Percentiles rank a stretch among this genome's conserved stretches.
Evolutionary conservation across 2,329 filamentous ascomycete genomes (phyloP).

Genomic region (Reticulascus tulasneorum): DNA sequence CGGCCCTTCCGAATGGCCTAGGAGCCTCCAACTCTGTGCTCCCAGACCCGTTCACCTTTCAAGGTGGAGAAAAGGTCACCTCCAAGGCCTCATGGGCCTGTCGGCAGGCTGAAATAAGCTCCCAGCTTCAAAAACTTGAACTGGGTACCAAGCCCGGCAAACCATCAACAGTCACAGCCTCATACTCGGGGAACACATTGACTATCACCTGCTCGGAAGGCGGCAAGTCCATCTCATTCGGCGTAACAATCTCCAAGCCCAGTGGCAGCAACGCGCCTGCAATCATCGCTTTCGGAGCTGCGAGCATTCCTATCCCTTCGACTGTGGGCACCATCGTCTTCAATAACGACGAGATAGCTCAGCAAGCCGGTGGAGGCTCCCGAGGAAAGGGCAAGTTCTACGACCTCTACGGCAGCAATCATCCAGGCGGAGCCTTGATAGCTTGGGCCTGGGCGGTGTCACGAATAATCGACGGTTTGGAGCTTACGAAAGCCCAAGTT

Average conservation of each 20-base stretch:
- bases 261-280: conserved; percentile 39
- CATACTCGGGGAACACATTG: conserved; percentile 27
- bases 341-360: conserved; percentile 45
- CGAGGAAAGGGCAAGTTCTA: conserved; percentile 47
- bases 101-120: conserved; percentile 34
- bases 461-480: conserved; percentile 44
- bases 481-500: conserved; percentile 29
- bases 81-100: conserved; percentile 36
- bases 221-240: conserved; percentile 27
- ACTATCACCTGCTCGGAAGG: conserved; percentile 29
- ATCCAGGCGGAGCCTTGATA: conserved; percentile 41
- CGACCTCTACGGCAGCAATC: conserved; percentile 40
- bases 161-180: conserved; percentile 28
- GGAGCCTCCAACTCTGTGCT: conserved; percentile 6
- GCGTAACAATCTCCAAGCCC: conserved; percentile 22
- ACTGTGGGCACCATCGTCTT: conserved; percentile 44
- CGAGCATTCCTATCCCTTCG: conserved; percentile 41
- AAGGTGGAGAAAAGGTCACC: conserved; percentile 30
- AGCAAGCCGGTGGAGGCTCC: conserved; percentile 27
- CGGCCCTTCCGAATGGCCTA: conserved; percentile 7
- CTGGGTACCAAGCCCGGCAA: conserved; percentile 30
- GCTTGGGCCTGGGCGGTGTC: conserved; percentile 48
- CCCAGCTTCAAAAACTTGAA: conserved; percentile 32
- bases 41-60: conserved; percentile 34
- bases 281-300: conserved; percentile 42